phyloP scores from a whole-genome alignment of 768 basidiomycete genomes.

The Sporobolomyces roseus region DNA sequence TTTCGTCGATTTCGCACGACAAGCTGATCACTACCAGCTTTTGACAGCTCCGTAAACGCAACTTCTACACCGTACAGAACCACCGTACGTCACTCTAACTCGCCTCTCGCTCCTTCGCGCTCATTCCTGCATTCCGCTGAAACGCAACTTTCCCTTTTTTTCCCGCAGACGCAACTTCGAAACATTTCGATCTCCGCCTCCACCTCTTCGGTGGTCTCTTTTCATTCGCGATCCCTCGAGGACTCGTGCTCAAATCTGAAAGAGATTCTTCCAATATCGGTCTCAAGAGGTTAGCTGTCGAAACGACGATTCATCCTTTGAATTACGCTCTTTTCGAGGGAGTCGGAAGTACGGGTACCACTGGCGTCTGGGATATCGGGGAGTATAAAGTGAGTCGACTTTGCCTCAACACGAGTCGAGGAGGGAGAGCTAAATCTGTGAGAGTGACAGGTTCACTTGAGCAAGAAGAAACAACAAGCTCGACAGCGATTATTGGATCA shows the following conservation, averaged over 20 bases:
- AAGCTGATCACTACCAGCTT: too few species aligned
- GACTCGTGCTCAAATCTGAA: not conserved
- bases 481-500: too few species aligned
- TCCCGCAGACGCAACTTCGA: conserved; percentile 19
- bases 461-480: not conserved
- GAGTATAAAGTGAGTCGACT: conserved; percentile 13
- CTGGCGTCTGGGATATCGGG: conserved; percentile 25
- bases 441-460: conserved; percentile 1
- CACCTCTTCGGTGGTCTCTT: conserved; percentile 21
- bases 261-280: too few species aligned
- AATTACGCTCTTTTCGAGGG: conserved; percentile 28
- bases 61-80: conserved; percentile 34
- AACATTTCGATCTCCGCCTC: conserved; percentile 34
- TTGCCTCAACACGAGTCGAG: too few species aligned
- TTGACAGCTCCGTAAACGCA: conserved; percentile 24
- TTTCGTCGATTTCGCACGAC: not conserved
- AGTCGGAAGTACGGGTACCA: not conserved
- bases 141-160: not conserved
- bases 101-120: too few species aligned
- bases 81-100: not conserved
- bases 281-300: conserved; percentile 15
- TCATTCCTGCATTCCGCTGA: not conserved
- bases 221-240: conserved; percentile 28
- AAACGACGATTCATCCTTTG: conserved; percentile 20
- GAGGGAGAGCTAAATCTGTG: not conserved